Evolutionary conservation across 805 yeast genomes (phyloP), one percentile per base, ranked within the genome.

Genomic region (Zygoascus flipseniorum): DNA sequence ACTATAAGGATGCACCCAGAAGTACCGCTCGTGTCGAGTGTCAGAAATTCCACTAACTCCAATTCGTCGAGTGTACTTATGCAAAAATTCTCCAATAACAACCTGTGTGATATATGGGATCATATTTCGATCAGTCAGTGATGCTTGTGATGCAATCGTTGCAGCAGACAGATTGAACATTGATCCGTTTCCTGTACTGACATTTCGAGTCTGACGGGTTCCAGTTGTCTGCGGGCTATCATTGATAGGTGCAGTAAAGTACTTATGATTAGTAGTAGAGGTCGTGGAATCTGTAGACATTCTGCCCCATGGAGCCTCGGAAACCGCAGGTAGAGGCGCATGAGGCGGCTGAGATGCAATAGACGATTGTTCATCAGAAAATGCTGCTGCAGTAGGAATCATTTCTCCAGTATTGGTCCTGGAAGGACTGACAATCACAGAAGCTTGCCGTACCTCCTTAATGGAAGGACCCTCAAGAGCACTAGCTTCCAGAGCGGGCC

Each of bases 1-100:
- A 8, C 93, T 85, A 68, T 90, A 90, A 2, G 99, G 98, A 69
- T 92, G 96, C 46, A 93, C 80, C 98, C 98, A 93, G 76, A 92
- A 92, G 71, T 81, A 92, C 59, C 97, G 78, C 64, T 86, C 93
- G 65, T 92, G 99, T 55, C 97, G 79, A 43, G 79, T 78, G 50
- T 89, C 93, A 0, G 92, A 79, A 19, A 88, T 76, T 1, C 85
- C 76, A 44, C 63, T 63, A 8, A 76, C 69, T 41, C 88, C 83
- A 14, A 89, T 85, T 56, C 82, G 81, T 54, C 93, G 81, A 66
- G 84, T 87, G 66, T 90, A 90, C 69, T 92, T 92, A 78, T 77
- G 83, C 54, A 90, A 72, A 59, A 82, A 87, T 65, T 92, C 98
- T 51, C 99, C 99, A 67, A 90, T 86, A 45, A 92, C 89, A 3